Evolutionary conservation across 352 stramenopile genomes (phyloP).

Genomic region (Pythium brassicae): DNA sequence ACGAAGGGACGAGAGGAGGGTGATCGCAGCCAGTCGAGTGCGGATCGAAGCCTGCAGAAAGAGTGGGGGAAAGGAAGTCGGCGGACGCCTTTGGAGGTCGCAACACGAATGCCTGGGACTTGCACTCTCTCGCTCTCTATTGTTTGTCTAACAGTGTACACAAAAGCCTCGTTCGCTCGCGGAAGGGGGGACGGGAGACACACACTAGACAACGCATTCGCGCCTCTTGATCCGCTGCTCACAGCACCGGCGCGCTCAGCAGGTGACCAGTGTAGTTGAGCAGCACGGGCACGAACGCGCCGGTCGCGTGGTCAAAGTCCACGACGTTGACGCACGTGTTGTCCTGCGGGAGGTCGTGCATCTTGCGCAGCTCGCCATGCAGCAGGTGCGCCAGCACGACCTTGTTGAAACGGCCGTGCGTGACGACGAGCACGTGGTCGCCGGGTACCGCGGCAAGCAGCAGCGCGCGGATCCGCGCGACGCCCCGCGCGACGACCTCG

Average conservation of each 20-base stretch:
- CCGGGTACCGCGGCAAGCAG: slow-evolving; percentile 26
- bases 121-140: slow-evolving; percentile 1
- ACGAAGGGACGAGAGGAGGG: no score
- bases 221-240: no score
- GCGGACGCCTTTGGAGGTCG: no score
- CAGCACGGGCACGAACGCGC: slow-evolving; percentile 49
- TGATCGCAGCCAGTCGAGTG: no score
- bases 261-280: slow-evolving; percentile 74
- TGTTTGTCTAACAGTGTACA: slow-evolving; percentile 3
- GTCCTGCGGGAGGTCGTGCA: slow-evolving; percentile 70
- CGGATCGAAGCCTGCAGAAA: no score
- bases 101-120: no score
- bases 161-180: no score
- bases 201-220: no score
- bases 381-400: slow-evolving; percentile 71
- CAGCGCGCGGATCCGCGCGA: slow-evolving; percentile 55
- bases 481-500: slow-evolving; percentile 64
- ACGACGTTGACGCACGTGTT: slow-evolving; percentile 86
- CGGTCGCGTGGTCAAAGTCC: slow-evolving; percentile 62
- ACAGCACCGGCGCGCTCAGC: slow-evolving; percentile 27
- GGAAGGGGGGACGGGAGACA: background rate
- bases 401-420: slow-evolving; percentile 84
- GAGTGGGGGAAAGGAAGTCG: no score
- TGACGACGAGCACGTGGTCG: slow-evolving; percentile 74
- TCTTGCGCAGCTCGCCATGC: slow-evolving; percentile 45